Conservation (phyloP, 2,329 filamentous ascomycete genomes). For the Venturia carpophila region DNA sequence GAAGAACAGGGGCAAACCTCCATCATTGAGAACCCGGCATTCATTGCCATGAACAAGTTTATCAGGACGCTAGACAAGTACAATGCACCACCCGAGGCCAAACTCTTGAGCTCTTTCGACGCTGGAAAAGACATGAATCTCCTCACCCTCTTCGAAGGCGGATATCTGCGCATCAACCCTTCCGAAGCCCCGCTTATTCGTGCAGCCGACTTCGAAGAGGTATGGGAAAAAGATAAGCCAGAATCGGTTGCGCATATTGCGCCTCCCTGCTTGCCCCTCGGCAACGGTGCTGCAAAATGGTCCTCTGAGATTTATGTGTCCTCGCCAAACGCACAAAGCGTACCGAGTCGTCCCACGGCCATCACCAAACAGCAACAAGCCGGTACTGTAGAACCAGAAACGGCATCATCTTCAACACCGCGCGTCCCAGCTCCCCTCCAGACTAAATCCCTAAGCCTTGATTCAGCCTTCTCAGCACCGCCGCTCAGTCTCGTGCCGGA, state of each 20-base stretch:
- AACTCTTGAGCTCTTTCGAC: constrained; percentile 36
- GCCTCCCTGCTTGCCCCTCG: neutral
- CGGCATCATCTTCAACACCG: constrained; percentile 6
- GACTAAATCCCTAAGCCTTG: constrained; percentile 34
- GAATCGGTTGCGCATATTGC: neutral
- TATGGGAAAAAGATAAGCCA: neutral
- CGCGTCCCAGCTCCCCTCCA: constrained; percentile 34
- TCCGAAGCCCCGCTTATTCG: constrained; percentile 33
- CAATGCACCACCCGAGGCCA: constrained; percentile 29
- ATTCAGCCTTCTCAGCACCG: neutral
- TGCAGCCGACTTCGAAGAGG: constrained; percentile 32
- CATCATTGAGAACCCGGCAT: constrained; percentile 35
- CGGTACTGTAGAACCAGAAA: neutral
- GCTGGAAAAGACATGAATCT: constrained; percentile 37
- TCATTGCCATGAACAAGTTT: constrained; percentile 36
- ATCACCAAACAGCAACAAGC: neutral
- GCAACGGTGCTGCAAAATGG: neutral
- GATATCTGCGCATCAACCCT: constrained; percentile 38
- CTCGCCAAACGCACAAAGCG: neutral
- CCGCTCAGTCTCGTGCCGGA: constrained; percentile 7
- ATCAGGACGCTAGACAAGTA: constrained; percentile 38
- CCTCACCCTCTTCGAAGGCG: constrained; percentile 38
- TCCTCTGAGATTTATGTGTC: neutral
- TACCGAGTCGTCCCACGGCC: neutral
- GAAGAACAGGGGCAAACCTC: constrained; percentile 27